Evolutionary conservation across 176 grass and related monocot species (phyloP), one percentile per base, ranked within the genome.

Genomic region (Phyllostachys edulis): DNA sequence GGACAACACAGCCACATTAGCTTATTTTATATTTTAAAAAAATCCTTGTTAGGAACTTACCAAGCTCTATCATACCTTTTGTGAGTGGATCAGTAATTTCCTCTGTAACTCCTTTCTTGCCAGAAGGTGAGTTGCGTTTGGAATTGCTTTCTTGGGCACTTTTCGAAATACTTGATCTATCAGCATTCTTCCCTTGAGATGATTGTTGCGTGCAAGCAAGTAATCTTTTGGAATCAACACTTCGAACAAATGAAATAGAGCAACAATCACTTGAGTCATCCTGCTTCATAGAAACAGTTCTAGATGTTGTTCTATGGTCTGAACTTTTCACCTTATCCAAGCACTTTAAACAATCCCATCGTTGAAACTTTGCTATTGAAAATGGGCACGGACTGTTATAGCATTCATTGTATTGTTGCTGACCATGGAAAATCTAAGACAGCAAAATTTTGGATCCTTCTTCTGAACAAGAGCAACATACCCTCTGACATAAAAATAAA

Each of bases 281-380:
- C 69, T 73, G 85, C n/a, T 73, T 57, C 27, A 50, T 36, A n/a
- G 74, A 69, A 70, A 86, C 24, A 74, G 21, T 59, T 85, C 29
- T 71, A 44, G 80, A 63, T 36, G 70, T 40, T 84, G 24, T 62
- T 81, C 37, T 71, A 39, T 71, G 50, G 20, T 66, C 46, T 74
- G 34, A 69, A 73, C 12, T 64, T 73, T 71, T 88, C 54, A 71
- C 5, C 78, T 75, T 86, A 54, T 72, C 76, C 67, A 92, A 62
- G 66, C 94, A 97, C 59, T 50, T 57, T 51, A 81, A 70, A 82
- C 94, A 97, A 79, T 97, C 83, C 94, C 94, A 97, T 56, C 52
- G 82, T 71, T 41, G 78, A 80, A 92, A 97, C 41, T 87, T 85
- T 85, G 71, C 68, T 24, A 70, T 75, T 5, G 67, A 78, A 79